Evolutionary conservation across 768 basidiomycete genomes (phyloP), one percentile per base, ranked within the genome.

Genomic region (Boletus sensibilis): DNA sequence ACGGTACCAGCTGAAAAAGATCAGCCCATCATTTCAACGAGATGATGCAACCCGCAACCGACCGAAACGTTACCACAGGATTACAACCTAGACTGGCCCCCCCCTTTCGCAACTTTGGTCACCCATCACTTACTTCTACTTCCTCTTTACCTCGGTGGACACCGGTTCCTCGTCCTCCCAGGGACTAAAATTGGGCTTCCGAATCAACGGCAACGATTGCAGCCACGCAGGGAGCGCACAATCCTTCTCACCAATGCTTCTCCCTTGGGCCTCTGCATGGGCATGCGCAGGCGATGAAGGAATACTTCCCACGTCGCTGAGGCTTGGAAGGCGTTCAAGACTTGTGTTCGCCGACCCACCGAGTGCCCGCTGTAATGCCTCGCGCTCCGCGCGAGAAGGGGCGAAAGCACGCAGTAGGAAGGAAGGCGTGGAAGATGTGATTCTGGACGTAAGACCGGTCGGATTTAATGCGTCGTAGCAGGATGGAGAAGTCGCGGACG

Each of bases 331-430:
- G 35, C 86, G 82, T 72, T 92, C 90, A 29, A 90, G 79, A 67
- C 88, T 90, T 51, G 83, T 78, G 71, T 90, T 90, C 45, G 84
- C 79, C 56, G 86, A 86, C 16, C 86, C 82, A 45, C 87, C 86
- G 14, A 93, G 72, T n/a, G 82, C 88, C 50, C 90, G 86, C 62
- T 89, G 85, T 33, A 94, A 79, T 49, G 81, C 91, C 72, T 92
- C 88, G 41, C 92, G 88, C 78, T 94, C 92, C 59, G 86, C 90
- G 52, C 87, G 88, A 59, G 91, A 93, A 33, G 91, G 92, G 35
- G 90, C 91, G 70, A 94, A 94, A 18, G 91, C 92, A 65, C 88
- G 90, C 55, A 90, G 76, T 21, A 84, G 72, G 31, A 79, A 81
- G 44, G 72, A 77, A 45, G 68, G 79, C 11, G 79, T 76, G 5